These are phyloP conservation scores for Dryadomyces quercivorus DNA, from an alignment of 2,329 filamentous ascomycete species.

Conservation along the genomic window DNA sequence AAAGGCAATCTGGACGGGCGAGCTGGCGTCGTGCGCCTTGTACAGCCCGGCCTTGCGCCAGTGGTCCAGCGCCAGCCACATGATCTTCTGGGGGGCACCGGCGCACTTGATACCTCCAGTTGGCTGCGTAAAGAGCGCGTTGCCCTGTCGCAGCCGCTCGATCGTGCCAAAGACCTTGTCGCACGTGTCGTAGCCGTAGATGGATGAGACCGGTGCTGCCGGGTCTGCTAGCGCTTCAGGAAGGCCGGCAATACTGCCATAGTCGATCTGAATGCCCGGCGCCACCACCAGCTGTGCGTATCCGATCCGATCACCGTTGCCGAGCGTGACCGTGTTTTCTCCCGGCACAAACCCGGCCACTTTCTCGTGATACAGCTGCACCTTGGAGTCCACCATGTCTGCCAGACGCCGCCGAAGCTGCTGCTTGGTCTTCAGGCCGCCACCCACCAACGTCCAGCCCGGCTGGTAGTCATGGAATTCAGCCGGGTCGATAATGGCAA, in stretches of 20 bases:
- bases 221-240: conserved; percentile 39
- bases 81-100: conserved; percentile 47
- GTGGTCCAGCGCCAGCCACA: conserved; percentile 49
- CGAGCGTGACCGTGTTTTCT: conserved; percentile 42
- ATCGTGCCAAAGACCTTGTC: conserved; percentile 40
- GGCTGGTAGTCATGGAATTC: conserved; percentile 56
- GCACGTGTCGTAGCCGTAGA: conserved; percentile 43
- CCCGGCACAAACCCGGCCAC: conserved; percentile 41
- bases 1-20: conserved; percentile 37
- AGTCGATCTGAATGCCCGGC: conserved; percentile 42
- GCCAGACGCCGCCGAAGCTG: conserved; percentile 39
- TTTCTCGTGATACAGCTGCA: conserved; percentile 45
- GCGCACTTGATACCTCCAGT: conserved; percentile 47
- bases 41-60: conserved; percentile 44
- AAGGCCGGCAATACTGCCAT: conserved; percentile 38
- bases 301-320: conserved; percentile 39
- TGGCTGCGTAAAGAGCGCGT: conserved; percentile 48
- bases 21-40: conserved; percentile 19
- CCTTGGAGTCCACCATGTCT: conserved; percentile 42
- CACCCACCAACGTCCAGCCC: conserved; percentile 58
- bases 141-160: conserved; percentile 32
- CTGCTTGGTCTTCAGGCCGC: conserved; percentile 50
- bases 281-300: conserved; percentile 56
- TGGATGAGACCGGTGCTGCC: conserved; percentile 37
- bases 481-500: conserved; percentile 52